These are phyloP conservation scores for Rosa lucieae DNA, from an alignment of 306 rosid genomes.

Conservation along the genomic window DNA sequence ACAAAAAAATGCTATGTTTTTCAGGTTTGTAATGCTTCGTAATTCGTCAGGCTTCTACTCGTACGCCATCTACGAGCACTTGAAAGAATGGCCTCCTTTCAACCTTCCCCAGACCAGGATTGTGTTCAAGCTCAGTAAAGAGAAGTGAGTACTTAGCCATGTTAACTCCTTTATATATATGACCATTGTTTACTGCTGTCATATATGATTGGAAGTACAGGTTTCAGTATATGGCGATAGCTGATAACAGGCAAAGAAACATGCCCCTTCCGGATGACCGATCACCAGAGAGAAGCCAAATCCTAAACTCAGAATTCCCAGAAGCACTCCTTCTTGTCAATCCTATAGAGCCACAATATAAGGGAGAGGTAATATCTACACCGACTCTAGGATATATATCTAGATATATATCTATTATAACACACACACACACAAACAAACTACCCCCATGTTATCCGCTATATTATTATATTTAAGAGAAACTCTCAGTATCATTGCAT, in stretches of 20 bases:
- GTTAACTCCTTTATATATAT: not conserved
- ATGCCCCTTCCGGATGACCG: constrained; percentile 95
- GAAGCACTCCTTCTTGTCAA: constrained; percentile 78
- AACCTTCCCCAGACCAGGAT: constrained; percentile 83
- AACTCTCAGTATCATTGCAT: too few relatives aligned
- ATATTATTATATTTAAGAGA: too few relatives aligned
- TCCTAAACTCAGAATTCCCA: constrained; percentile 54
- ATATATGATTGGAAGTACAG: constrained; percentile 26
- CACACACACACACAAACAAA: too few relatives aligned
- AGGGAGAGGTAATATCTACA: constrained; percentile 57
- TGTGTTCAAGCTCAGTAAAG: constrained; percentile 83
- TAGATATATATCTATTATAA: too few relatives aligned
- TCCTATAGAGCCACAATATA: constrained; percentile 69
- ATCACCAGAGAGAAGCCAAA: constrained; percentile 46
- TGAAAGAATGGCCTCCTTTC: constrained; percentile 85
- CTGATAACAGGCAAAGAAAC: constrained; percentile 70
- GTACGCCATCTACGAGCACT: constrained; percentile 82
- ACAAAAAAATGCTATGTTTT: not conserved
- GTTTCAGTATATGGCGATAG: constrained; percentile 80
- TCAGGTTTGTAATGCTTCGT: constrained; percentile 82
- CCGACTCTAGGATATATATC: too few relatives aligned
- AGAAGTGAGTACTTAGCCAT: constrained; percentile 37
- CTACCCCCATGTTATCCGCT: too few relatives aligned
- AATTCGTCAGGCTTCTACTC: constrained; percentile 85
- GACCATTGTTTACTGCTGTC: not conserved